Base-by-base conservation (phyloP, 345 rosid species). In the Pugionium cornutum region DNA sequence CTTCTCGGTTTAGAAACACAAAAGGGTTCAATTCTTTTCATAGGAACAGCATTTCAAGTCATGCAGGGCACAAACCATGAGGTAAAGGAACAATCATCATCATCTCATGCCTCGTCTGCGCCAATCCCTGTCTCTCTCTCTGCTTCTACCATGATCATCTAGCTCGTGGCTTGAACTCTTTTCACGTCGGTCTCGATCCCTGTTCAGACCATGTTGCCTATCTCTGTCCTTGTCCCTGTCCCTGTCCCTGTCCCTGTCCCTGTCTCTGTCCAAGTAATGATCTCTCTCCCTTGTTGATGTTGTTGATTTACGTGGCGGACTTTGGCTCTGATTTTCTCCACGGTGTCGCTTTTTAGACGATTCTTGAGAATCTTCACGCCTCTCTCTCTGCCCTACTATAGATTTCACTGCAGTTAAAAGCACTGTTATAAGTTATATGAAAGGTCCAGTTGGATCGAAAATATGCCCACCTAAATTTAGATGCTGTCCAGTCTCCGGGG, bases 291-390 rank as follows among this genome's bases (percentile, higher is more conserved):
- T 71, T 36, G 64, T 76, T 59, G 85, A 76, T 70, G 64, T 76
- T 59, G 85, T 75, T 70, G 83, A 66, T 79, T 83, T 88, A 40
- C 79, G 71, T 6, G 81, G 91, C 4, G 99, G 97, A 68, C 96
- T 95, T 69, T 64, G 69, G 58, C 95, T 91, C 72, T 66, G 75
- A 74, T 84, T 88, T 65, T 59, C 76, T 7, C 44, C 62, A 32
- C 87, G 92, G 39, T 80, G 84, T 41, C 97, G 81, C 77, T 95
- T 95, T 69, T 84, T 87, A 47, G 89, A 83, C 31, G 90, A 81
- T 66, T 86, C 95, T 35, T 53, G 90, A 27, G 58, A 66, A 46
- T 83, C 90, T 30, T 81, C 91, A 45, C 71, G 85, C 77, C 75
- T 82, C 33, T 85, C 97, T 74, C 83, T 86, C 77, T 87, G 82